Evolutionary conservation across 352 stramenopile genomes (phyloP).

Genomic region (Phytophthora idaei): DNA sequence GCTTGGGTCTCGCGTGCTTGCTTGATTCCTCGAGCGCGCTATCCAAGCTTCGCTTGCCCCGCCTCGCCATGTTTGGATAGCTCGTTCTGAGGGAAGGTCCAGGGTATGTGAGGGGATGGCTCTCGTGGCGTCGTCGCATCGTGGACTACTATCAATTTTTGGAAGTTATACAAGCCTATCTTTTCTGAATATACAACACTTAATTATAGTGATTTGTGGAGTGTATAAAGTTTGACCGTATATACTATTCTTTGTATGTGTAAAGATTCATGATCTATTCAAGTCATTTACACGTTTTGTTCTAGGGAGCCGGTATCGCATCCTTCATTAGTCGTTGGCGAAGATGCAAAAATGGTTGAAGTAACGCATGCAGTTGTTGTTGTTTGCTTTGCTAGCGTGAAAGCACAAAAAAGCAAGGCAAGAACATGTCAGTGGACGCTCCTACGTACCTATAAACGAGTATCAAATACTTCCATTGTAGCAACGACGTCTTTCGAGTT

Average conservation of each 20-base stretch:
- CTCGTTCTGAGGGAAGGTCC: neutral
- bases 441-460: no score
- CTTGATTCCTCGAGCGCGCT: neutral
- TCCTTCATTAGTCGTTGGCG: no score
- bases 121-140: neutral
- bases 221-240: neutral
- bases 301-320: neutral
- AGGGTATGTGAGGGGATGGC: neutral
- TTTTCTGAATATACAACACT: neutral
- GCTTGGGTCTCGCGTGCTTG: neutral
- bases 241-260: neutral
- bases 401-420: no score
- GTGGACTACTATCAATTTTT: neutral
- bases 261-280: neutral
- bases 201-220: neutral
- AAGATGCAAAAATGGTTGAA: no score
- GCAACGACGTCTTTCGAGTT: no score
- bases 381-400: no score
- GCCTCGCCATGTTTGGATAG: neutral
- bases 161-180: neutral
- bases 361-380: no score
- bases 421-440: no score
- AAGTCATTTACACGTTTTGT: neutral
- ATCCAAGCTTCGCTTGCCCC: neutral
- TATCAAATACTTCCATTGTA: no score